Base-by-base conservation (phyloP, 345 rosid species). In the Erodium maritimum region DNA sequence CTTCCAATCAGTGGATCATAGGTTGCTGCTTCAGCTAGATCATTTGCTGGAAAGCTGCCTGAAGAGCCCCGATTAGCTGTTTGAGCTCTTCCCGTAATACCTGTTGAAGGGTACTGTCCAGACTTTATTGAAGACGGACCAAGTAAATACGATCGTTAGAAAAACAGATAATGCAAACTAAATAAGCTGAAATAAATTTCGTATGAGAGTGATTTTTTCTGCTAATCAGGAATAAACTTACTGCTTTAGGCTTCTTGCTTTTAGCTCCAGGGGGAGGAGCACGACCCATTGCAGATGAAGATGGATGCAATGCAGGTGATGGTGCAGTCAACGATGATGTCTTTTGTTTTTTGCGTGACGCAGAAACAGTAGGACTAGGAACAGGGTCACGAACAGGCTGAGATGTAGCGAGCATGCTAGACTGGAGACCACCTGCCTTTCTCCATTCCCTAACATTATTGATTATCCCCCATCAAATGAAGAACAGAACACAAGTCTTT, bases 321-420 rank as follows among this genome's bases (percentile, higher is more conserved):
- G 99, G 95, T 4, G 84, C 88, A 52, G 86, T 82, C 68, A 72
- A 79, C 0, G 95, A 81, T 24, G 96, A 76, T 55, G 90, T 82
- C 74, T 87, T 90, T 63, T 82, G 88, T 63, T 85, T 94, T 82
- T 87, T 85, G 51, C 79, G 86, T 65, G 97, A 87, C 70, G 86
- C 99, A 59, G 96, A 90, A 55, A 86, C 75, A 45, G 88, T 76
- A 54, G 90, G 96, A 76, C 96, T 90, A 13, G 97, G 88, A 58
- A 72, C 64, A 63, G 77, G 72, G 56, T 87, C 91, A 55, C 76
- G 88, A 67, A 79, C 73, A 59, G 85, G 74, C 69, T 75, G 95
- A 25, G 90, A 73, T 14, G 69, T 66, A 67, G 79, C 80, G 29
- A 71, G 86, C 75, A 74, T 69, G 62, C 90, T 80, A 57, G 88